Conservation (phyloP, 257 asterid species). For the Dorcoceras hygrometricum region DNA sequence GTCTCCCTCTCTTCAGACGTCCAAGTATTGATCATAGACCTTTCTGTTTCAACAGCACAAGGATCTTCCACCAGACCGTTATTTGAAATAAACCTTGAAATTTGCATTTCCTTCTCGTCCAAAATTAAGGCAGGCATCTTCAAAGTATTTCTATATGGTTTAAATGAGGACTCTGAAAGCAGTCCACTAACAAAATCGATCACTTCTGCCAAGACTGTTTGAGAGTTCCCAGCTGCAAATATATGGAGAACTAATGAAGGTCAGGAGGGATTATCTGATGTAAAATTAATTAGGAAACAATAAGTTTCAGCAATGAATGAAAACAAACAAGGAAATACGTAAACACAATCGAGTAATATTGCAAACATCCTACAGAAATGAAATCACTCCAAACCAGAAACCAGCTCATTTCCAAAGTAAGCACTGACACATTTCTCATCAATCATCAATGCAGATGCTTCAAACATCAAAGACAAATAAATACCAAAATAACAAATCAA, state of each 20-base stretch:
- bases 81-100: constrained; percentile 62
- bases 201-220: constrained; percentile 44
- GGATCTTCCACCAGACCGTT: constrained; percentile 94
- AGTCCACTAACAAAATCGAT: constrained; percentile 43
- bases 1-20: constrained; percentile 63
- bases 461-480: background rate
- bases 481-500: background rate
- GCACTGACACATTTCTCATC: background rate
- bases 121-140: constrained; percentile 86
- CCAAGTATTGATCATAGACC: constrained; percentile 75
- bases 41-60: constrained; percentile 65
- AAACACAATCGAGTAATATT: background rate
- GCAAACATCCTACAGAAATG: background rate
- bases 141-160: constrained; percentile 54
- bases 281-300: constrained; percentile 13
- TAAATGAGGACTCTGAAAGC: constrained; percentile 55
- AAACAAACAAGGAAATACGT: constrained; percentile 4
- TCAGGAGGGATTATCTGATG: constrained; percentile 17
- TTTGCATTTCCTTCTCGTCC: constrained; percentile 48
- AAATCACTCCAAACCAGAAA: constrained; percentile 4
- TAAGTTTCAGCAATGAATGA: background rate
- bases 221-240: constrained; percentile 63
- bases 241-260: constrained; percentile 13
- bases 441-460: background rate
- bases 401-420: background rate